Percentiles rank a stretch among this genome's conserved stretches.
Conservation (phyloP, 2,329 filamentous ascomycete genomes). For the Xylaria sp. region DNA sequence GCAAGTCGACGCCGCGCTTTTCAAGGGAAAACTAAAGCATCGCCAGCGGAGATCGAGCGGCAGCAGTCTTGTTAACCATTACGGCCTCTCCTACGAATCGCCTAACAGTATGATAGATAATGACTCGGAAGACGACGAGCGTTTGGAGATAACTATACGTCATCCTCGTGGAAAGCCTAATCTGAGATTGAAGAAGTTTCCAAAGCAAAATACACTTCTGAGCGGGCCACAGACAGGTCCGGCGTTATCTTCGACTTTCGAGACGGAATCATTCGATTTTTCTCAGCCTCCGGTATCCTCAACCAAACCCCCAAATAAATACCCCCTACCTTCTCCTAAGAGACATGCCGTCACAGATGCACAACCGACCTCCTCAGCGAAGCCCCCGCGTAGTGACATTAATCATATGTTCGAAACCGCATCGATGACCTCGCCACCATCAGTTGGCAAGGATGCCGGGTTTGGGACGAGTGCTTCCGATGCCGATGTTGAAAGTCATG, state of each 20-base stretch:
- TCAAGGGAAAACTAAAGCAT: conserved; percentile 49
- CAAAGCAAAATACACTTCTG: conserved; percentile 54
- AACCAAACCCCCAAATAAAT: conserved; percentile 5
- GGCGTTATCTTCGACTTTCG: conserved; percentile 43
- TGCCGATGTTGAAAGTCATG: conserved; percentile 48
- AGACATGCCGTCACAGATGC: not conserved
- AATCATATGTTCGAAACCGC: conserved; percentile 28
- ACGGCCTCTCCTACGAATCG: conserved; percentile 51
- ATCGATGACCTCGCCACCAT: conserved; percentile 42
- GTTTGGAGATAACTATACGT: conserved; percentile 55
- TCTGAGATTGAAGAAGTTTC: conserved; percentile 56
- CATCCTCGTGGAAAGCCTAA: conserved; percentile 51
- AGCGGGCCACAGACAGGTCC: conserved; percentile 48
- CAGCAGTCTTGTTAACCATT: conserved; percentile 57
- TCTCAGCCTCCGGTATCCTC: conserved; percentile 49
- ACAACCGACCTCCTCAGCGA: not conserved
- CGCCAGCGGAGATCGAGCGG: conserved; percentile 62
- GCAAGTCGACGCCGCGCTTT: conserved; percentile 36
- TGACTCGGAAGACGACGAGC: conserved; percentile 58
- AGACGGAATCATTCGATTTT: conserved; percentile 53
- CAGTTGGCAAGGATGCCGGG: conserved; percentile 25
- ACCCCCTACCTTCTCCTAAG: conserved; percentile 2
- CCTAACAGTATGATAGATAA: conserved; percentile 58
- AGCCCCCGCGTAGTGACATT: not conserved
- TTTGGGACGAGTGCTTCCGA: conserved; percentile 48